These are phyloP conservation scores for Penicillium waksmanii DNA, from an alignment of 495 filamentous ascomycete genomes.

Conservation along the genomic window DNA sequence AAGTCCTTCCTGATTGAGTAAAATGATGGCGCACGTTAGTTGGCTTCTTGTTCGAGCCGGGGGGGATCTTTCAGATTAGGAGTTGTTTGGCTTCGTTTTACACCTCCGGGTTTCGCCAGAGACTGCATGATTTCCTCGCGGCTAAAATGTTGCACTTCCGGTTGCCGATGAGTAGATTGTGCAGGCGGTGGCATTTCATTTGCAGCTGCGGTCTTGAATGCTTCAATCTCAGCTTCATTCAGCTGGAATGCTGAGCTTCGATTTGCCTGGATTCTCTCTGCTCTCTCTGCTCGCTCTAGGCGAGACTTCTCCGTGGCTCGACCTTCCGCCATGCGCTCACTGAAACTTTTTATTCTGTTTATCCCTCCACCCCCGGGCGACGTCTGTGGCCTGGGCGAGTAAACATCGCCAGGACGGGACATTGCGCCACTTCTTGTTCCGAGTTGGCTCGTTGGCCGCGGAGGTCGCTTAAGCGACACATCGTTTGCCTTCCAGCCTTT, in stretches of 20 bases:
- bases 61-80: slow-evolving; percentile 44
- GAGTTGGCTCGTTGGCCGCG: slow-evolving; percentile 46
- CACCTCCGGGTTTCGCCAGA: slow-evolving; percentile 27
- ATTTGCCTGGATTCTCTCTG: slow-evolving; percentile 58
- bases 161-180: slow-evolving; percentile 48
- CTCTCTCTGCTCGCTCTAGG: slow-evolving; percentile 57
- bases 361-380: slow-evolving; percentile 31
- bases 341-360: slow-evolving; percentile 71
- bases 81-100: slow-evolving; percentile 58
- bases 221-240: slow-evolving; percentile 65
- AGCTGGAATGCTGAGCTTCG: slow-evolving; percentile 76
- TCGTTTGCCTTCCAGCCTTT: slow-evolving; percentile 81
- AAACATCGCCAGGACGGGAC: slow-evolving; percentile 28
- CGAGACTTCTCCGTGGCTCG: slow-evolving; percentile 52
- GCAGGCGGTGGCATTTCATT: slow-evolving; percentile 39
- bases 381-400: slow-evolving; percentile 31
- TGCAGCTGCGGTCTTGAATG: slow-evolving; percentile 63
- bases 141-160: slow-evolving; percentile 54
- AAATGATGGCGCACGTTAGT: slow-evolving; percentile 1
- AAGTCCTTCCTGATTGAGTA: neutral
- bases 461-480: slow-evolving; percentile 80
- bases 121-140: slow-evolving; percentile 66
- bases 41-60: neutral
- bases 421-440: slow-evolving; percentile 32
- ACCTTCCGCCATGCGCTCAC: slow-evolving; percentile 77